Evolutionary conservation across 2,329 filamentous ascomycete species (phyloP).

Genomic region (Mollisia scopiformis): DNA sequence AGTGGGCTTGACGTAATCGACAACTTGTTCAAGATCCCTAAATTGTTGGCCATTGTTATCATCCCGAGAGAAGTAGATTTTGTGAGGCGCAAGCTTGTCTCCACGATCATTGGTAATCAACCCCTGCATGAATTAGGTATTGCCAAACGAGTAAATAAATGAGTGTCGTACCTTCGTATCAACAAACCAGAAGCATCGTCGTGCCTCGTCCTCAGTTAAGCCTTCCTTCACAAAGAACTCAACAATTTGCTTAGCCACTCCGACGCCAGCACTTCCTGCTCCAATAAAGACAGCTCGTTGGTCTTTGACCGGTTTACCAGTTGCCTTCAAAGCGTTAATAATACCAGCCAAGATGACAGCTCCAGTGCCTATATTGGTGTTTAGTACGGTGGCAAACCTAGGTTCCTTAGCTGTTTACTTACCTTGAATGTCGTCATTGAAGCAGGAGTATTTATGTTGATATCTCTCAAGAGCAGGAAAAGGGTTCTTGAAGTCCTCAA

Average conservation of each 20-base stretch:
- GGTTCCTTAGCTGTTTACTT: no score
- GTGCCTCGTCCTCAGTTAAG: slow-evolving; percentile 71
- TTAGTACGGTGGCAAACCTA: no score
- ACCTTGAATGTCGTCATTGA: slow-evolving; percentile 90
- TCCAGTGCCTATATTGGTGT: no score
- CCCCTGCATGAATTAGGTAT: slow-evolving; percentile 47
- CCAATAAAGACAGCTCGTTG: slow-evolving; percentile 77
- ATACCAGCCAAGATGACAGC: slow-evolving; percentile 85
- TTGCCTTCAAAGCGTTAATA: slow-evolving; percentile 73
- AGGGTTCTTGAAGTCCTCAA: slow-evolving; percentile 72
- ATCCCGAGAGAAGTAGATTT: slow-evolving; percentile 42
- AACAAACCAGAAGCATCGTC: slow-evolving; percentile 73
- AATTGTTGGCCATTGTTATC: slow-evolving; percentile 43
- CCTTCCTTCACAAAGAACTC: slow-evolving; percentile 70
- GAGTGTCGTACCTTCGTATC: slow-evolving; percentile 53
- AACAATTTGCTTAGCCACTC: slow-evolving; percentile 84
- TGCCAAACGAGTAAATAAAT: background rate
- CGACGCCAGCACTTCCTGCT: slow-evolving; percentile 78
- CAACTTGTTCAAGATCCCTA: slow-evolving; percentile 67
- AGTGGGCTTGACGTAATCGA: slow-evolving; percentile 75
- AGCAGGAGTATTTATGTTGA: slow-evolving; percentile 74
- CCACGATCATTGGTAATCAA: slow-evolving; percentile 72
- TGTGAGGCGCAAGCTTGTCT: slow-evolving; percentile 71
- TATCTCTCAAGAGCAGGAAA: slow-evolving; percentile 68
- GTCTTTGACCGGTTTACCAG: slow-evolving; percentile 65